Evolutionary conservation across 176 grass and related monocot genomes (phyloP).

Genomic region (Cocos nucifera): DNA sequence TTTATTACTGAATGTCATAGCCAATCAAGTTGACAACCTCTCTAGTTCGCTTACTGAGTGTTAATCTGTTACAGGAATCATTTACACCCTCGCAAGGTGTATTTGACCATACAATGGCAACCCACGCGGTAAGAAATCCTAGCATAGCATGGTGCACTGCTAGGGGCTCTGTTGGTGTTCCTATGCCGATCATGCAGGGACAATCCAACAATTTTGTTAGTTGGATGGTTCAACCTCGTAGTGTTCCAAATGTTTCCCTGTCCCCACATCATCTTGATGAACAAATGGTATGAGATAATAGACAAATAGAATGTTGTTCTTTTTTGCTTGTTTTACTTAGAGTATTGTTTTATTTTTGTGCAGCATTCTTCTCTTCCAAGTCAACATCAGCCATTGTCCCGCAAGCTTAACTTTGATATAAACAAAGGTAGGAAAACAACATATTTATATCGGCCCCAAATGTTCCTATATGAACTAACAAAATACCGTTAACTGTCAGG

Average conservation of each 20-base stretch:
- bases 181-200: slow-evolving; percentile 16
- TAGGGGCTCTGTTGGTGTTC: slow-evolving; percentile 7
- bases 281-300: slow-evolving; percentile 13
- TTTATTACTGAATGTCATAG: too few species aligned
- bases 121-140: slow-evolving; percentile 24
- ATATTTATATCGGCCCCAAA: background rate
- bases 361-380: slow-evolving; percentile 20
- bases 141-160: slow-evolving; percentile 25
- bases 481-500: slow-evolving; percentile 11
- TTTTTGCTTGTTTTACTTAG: background rate
- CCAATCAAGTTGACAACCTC: background rate
- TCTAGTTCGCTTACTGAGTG: slow-evolving; percentile 2
- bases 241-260: slow-evolving; percentile 18
- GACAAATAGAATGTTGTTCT: slow-evolving; percentile 5
- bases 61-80: slow-evolving; percentile 23
- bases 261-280: slow-evolving; percentile 8
- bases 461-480: slow-evolving; percentile 9
- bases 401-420: slow-evolving; percentile 35
- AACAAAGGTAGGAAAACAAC: slow-evolving; percentile 28
- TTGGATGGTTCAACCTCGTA: slow-evolving; percentile 26
- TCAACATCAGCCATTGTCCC: slow-evolving; percentile 20
- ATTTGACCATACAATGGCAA: slow-evolving; percentile 24
- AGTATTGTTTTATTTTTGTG: background rate
- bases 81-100: slow-evolving; percentile 26
- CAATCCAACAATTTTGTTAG: slow-evolving; percentile 29